Evolutionary conservation across 202 grass and related monocot genomes (phyloP).

Genomic region (Carex sylvatica): DNA sequence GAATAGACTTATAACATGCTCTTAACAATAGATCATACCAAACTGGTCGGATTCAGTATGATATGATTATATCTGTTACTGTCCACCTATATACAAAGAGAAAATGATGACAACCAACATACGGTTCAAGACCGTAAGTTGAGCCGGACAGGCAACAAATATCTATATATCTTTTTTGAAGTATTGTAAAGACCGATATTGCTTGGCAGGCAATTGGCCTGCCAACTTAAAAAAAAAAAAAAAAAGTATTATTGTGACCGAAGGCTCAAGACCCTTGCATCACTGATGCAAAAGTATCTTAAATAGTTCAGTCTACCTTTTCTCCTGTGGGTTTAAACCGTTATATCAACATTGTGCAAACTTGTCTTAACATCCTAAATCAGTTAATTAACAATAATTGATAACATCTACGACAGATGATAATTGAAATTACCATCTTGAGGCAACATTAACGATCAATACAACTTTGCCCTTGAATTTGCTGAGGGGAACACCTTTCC

Average conservation of each 20-base stretch:
- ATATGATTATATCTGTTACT: not conserved
- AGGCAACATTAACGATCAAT: slow-evolving; percentile 94
- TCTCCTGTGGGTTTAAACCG: not conserved
- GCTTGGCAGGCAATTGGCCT: too few relatives aligned
- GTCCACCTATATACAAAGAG: not conserved
- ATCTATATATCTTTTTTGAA: not conserved
- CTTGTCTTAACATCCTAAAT: not conserved
- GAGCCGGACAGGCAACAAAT: not conserved
- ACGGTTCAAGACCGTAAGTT: too few relatives aligned
- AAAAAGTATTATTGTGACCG: not conserved
- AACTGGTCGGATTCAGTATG: not conserved
- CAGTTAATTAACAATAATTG: not conserved
- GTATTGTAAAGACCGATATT: not conserved
- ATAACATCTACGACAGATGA: not conserved
- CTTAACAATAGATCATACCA: not conserved
- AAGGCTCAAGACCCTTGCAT: not conserved
- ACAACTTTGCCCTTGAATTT: slow-evolving; percentile 86
- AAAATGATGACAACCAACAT: not conserved
- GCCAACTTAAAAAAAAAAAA: not conserved
- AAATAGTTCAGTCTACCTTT: not conserved
- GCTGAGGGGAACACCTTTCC: slow-evolving; percentile 72
- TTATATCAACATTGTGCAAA: not conserved
- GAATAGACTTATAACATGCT: not conserved
- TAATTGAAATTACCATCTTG: slow-evolving; percentile 69
- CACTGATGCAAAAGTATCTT: not conserved